Percentiles rank a stretch among this genome's conserved stretches.
Conservation (phyloP, 2,329 filamentous ascomycete species). For the Fusarium xyrophilum region DNA sequence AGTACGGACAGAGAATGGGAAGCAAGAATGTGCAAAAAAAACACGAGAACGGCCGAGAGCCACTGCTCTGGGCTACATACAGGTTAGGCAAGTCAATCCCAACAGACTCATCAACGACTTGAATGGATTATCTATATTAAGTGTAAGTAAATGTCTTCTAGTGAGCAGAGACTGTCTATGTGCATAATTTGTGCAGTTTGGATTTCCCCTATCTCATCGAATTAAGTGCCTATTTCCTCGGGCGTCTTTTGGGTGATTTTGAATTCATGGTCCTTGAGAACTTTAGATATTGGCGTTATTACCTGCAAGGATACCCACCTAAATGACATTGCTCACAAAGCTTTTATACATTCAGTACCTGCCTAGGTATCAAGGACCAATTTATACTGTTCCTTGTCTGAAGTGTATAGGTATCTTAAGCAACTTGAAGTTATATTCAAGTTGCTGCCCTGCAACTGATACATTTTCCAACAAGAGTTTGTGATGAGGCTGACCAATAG, state of each 20-base stretch:
- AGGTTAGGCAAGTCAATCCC: not conserved
- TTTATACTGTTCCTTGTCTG: not conserved
- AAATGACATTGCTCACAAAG: not conserved
- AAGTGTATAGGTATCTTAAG: not conserved
- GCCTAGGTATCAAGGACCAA: not conserved
- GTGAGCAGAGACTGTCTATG: not conserved
- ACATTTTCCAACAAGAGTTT: no score
- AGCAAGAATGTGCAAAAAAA: not conserved
- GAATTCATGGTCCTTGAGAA: not conserved
- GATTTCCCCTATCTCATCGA: constrained; percentile 12
- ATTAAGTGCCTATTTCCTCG: constrained; percentile 9
- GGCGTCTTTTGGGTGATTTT: not conserved
- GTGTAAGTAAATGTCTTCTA: not conserved
- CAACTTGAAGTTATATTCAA: not conserved
- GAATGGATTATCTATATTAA: not conserved
- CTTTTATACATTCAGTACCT: not conserved
- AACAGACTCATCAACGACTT: not conserved
- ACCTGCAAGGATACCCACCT: not conserved
- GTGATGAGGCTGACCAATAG: not conserved
- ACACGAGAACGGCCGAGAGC: not conserved
- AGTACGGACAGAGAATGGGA: not conserved
- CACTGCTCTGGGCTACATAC: not conserved
- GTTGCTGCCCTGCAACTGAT: not conserved
- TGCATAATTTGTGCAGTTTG: not conserved
- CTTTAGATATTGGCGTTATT: not conserved